Evolutionary conservation across 257 asterid genomes (phyloP), one percentile per base, ranked within the genome.

Genomic region (Petrea volubilis): DNA sequence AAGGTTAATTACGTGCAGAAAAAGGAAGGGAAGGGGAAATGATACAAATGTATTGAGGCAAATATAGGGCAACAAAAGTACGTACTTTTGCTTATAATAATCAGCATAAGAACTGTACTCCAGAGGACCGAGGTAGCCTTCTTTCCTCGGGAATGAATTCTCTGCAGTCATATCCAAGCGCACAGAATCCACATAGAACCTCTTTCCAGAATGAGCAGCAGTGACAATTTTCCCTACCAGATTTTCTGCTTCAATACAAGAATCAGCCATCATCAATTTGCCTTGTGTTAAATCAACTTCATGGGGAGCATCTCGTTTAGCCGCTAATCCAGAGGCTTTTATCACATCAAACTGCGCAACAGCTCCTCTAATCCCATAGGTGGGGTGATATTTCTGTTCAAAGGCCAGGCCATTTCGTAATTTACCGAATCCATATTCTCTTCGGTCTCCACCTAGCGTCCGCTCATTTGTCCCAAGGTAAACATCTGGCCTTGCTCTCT

Each of bases 401-500:
- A 83, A 82, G 24, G 91, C 88, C 92, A 92, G 81, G 50, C 95
- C 92, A 57, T 92, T 87, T 31, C 99, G 90, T 73, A 95, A 79
- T 84, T 95, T 95, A 12, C 96, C 97, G 68, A 88, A 95, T 57
- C 98, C 99, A 79, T 95, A 95, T 79, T 95, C 99, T 71, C 96
- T 88, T 28, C 96, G 82, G 62, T 95, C 99, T 64, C 98, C 99
- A 74, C 99, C 99, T 61, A 95, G 82, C 29, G 96, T 80, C 63
- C 98, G 87, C 70, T 95, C 99, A 77, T 86, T 92, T 49, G 99
- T 95, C 64, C 99, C 99, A 60, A 95, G 99, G 79, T 85, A 82
- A 73, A 95, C 99, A 88, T 92, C 99, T 34, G 99, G 99, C 60
- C 99, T 86, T 74, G 99, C 99, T 80, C 90, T 88, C 87, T 95